phyloP scores from a whole-genome alignment of 2,329 filamentous ascomycete species.

The Eutypa lata region DNA sequence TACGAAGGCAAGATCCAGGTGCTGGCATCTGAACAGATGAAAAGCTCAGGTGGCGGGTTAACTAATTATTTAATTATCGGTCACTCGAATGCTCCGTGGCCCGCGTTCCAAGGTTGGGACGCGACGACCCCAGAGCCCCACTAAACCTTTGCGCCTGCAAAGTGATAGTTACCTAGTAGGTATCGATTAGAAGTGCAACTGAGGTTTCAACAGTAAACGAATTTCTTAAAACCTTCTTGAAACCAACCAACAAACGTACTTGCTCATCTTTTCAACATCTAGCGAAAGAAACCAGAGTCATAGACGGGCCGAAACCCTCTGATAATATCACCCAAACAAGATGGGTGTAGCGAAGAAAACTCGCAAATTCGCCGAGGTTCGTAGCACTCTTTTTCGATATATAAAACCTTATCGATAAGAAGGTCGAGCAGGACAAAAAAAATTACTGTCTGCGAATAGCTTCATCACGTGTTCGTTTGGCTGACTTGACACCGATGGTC shows the following conservation, averaged over 20 bases:
- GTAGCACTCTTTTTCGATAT: slow-evolving; percentile 22
- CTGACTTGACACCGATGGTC: too few species aligned
- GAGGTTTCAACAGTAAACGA: too few species aligned
- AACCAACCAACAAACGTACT: too few species aligned
- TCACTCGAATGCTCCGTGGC: background rate
- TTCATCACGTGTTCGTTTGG: background rate
- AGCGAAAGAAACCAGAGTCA: too few species aligned
- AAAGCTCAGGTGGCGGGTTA: background rate
- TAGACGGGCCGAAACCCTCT: background rate
- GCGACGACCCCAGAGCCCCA: background rate
- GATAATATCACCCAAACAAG: slow-evolving; percentile 5
- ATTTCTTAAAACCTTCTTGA: too few species aligned
- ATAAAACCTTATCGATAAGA: slow-evolving; percentile 24
- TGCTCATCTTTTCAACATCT: too few species aligned
- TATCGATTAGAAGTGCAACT: too few species aligned
- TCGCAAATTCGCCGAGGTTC: slow-evolving; percentile 78
- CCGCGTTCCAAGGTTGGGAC: background rate
- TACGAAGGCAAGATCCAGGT: too few species aligned
- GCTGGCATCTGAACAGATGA: too few species aligned
- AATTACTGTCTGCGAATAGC: slow-evolving; percentile 2
- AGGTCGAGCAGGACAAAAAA: slow-evolving; percentile 15
- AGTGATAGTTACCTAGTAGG: too few species aligned
- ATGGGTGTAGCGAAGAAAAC: slow-evolving; percentile 92
- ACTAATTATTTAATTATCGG: background rate
- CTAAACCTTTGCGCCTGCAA: background rate